These are phyloP conservation scores for Suillus paluster DNA, from an alignment of 768 basidiomycete species.

Conservation along the genomic window DNA sequence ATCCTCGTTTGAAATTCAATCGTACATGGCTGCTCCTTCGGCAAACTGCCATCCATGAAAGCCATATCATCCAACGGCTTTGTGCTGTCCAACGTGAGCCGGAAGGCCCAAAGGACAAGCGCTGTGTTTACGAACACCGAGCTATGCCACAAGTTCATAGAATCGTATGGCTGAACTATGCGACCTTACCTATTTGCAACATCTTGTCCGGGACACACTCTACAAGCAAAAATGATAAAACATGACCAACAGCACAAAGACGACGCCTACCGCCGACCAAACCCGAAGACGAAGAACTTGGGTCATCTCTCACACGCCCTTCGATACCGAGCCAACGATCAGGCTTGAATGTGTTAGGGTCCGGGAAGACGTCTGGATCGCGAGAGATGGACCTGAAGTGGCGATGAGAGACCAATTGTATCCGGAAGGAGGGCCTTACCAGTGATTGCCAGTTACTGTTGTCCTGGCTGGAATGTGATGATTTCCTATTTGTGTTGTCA, in stretches of 20 bases:
- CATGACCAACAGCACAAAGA: not conserved
- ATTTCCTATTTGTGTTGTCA: slow-evolving; percentile 28
- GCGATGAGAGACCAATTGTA: not conserved
- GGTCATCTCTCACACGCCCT: slow-evolving; percentile 48
- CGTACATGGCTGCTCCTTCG: slow-evolving; percentile 49
- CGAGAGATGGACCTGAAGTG: slow-evolving; percentile 25
- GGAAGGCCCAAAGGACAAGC: slow-evolving; percentile 6
- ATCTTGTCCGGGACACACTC: slow-evolving; percentile 31
- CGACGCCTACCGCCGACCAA: slow-evolving; percentile 40
- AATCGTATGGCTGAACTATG: no score
- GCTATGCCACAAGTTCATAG: not conserved
- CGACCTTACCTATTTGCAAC: slow-evolving; percentile 5
- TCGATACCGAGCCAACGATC: slow-evolving; percentile 54
- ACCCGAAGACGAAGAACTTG: slow-evolving; percentile 57
- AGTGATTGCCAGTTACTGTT: slow-evolving; percentile 36
- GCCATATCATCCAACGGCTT: slow-evolving; percentile 58
- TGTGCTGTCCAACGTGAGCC: slow-evolving; percentile 40
- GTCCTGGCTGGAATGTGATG: slow-evolving; percentile 39
- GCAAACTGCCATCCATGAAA: slow-evolving; percentile 40
- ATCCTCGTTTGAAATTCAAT: slow-evolving; percentile 54
- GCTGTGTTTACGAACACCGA: slow-evolving; percentile 2
- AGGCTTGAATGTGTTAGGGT: slow-evolving; percentile 56
- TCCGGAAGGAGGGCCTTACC: slow-evolving; percentile 17
- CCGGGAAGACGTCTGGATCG: slow-evolving; percentile 29
- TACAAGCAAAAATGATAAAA: not conserved